Percentiles rank a stretch among this genome's conserved stretches.
Conservation (phyloP, 75 land plant species). For the Gnetum montanum region DNA sequence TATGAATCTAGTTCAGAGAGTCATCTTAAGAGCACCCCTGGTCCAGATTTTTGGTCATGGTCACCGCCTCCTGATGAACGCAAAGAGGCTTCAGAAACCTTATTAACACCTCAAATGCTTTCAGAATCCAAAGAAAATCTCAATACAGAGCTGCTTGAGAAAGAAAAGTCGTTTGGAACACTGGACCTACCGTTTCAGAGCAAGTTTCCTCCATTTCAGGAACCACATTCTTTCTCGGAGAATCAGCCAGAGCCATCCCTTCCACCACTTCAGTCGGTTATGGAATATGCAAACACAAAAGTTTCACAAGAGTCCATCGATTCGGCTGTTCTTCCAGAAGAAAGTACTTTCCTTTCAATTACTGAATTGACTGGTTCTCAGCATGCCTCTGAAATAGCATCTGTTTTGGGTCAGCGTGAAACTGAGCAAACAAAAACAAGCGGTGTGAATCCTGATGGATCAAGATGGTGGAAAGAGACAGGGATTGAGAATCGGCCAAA, state of each 20-base stretch:
- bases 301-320: constrained; percentile 11
- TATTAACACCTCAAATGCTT: constrained; percentile 7
- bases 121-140: constrained; percentile 8
- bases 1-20: constrained; percentile 15
- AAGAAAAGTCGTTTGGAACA: constrained; percentile 23
- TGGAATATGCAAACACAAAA: constrained; percentile 33
- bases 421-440: constrained; percentile 2
- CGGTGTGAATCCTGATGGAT: constrained; percentile 79
- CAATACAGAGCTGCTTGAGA: constrained; percentile 39
- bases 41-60: constrained; percentile 99
- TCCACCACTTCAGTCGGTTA: constrained; percentile 85
- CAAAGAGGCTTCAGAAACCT: neutral
- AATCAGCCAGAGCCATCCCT: constrained; percentile 40
- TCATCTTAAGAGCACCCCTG: constrained; percentile 44
- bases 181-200: constrained; percentile 70
- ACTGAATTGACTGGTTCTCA: constrained; percentile 20
- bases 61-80: constrained; percentile 38
- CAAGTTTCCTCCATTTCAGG: constrained; percentile 17
- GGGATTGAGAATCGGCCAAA: constrained; percentile 67
- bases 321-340: constrained; percentile 10
- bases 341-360: constrained; percentile 8
- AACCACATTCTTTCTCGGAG: constrained; percentile 10
- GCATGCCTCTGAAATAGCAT: constrained; percentile 55
- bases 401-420: constrained; percentile 41
- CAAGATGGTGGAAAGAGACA: constrained; percentile 95